Percentiles rank a stretch among this genome's conserved stretches.
These are phyloP conservation scores for Aspergillus affinis DNA, from an alignment of 495 filamentous ascomycete genomes.

Conservation along the genomic window DNA sequence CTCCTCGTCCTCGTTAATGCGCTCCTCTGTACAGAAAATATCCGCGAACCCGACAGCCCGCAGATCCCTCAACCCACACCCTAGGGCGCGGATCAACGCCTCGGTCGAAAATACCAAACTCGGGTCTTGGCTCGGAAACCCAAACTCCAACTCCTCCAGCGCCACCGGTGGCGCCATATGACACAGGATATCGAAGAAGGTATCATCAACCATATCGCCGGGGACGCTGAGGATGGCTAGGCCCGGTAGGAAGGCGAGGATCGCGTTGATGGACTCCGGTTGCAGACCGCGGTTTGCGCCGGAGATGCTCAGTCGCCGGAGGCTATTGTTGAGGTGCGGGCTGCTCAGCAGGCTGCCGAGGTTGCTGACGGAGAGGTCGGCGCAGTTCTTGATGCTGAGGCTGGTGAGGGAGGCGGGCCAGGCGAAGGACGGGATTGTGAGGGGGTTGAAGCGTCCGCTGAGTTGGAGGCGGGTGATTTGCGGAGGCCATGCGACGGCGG, in stretches of 20 bases:
- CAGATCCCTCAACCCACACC: slow-evolving; percentile 24
- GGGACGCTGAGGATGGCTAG: slow-evolving; percentile 31
- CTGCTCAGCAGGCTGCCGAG: slow-evolving; percentile 26
- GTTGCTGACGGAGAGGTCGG: slow-evolving; percentile 25
- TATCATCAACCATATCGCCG: slow-evolving; percentile 29
- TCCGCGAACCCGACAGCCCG: slow-evolving; percentile 26
- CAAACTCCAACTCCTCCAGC: slow-evolving; percentile 29
- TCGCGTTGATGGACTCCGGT: slow-evolving; percentile 26
- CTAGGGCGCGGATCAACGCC: slow-evolving; percentile 20
- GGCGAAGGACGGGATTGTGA: slow-evolving; percentile 24
- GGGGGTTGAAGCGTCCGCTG: slow-evolving; percentile 27
- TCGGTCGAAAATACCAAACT: slow-evolving; percentile 22
- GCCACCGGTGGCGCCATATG: slow-evolving; percentile 16
- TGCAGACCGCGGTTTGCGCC: slow-evolving; percentile 27
- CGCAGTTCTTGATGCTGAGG: slow-evolving; percentile 30
- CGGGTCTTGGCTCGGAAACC: slow-evolving; percentile 16
- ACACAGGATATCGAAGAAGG: slow-evolving; percentile 31
- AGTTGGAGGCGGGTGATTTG: slow-evolving; percentile 25
- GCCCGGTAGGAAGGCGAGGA: slow-evolving; percentile 26
- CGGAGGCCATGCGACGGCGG: slow-evolving; percentile 20
- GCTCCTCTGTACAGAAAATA: slow-evolving; percentile 16
- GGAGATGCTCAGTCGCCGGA: slow-evolving; percentile 30
- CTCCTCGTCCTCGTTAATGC: slow-evolving; percentile 24
- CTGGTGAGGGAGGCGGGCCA: slow-evolving; percentile 32
- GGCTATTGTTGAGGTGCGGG: slow-evolving; percentile 18